Base-by-base conservation (phyloP, 306 rosid species). In the Vigna radiata region DNA sequence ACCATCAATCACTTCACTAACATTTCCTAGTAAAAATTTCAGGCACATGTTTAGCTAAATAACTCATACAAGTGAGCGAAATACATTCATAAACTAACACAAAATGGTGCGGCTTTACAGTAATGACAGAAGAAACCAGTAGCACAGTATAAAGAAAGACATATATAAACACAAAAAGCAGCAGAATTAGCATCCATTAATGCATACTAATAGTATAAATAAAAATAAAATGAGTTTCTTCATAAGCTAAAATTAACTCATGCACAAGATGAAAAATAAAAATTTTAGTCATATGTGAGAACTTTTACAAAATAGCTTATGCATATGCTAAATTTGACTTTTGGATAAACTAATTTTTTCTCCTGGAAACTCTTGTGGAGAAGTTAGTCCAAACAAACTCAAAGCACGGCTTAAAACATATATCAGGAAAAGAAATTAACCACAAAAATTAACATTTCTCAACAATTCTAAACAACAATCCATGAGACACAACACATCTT, bases 41-140 rank as follows among this genome's bases (percentile, higher is more conserved):
- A 65, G 77, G 54, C 52, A 62, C 19, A 61, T 23, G 23, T 17
- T 53, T 17, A 62, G 44, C 68, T 15, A 52, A 25, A 76, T 70
- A 69, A 68, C 50, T 69, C 44, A 50, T 25, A 18, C 37, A 31
- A 31, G 55, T 33, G 12, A 29, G 69, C 16, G 27, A 68, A 50
- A 37, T 44, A n/a, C 33, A 75, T 31, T 27, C 62, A 76, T 36
- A 16, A 68, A 62, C 29, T 47, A 3, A 69, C 39, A 64, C 21
- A 52, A 7, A 18, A 77, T 39, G 44, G 55, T 7, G 36, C 13
- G 41, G 54, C 64, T 73, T 69, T 67, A 62, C n/a, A 41, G 37
- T 39, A 78, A 59, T 68, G 62, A 19, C 47, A 10, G 23, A 61
- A 43, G 62, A 73, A 33, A 68, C 56, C 18, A 41, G 74, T 73